Base-by-base conservation (phyloP, 208 protist species). In the Leishmania tropica region DNA sequence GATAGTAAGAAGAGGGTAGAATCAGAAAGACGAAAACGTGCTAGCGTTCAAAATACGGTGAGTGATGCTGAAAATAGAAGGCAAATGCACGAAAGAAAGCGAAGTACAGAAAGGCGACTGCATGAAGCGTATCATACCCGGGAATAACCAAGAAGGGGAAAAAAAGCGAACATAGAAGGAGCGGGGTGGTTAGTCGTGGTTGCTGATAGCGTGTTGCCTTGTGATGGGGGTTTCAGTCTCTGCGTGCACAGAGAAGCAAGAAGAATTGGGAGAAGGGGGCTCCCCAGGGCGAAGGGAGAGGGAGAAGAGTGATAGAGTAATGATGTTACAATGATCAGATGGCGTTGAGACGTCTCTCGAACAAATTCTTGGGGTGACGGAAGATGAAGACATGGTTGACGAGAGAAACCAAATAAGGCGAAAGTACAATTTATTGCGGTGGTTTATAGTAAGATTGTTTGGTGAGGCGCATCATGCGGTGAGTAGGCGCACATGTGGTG, bases 241-340 rank as follows among this genome's bases (percentile, higher is more conserved):
- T 53, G 19, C 4, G 21, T 51, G 42, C 24, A 35, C 42, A 48
- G 37, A 35, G 19, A 17, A 31, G 37, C 7, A 24, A 31, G 53
- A 53, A 13, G 68, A n/a, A 15, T 73, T 15, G 3, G 35, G 17
- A 2, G 24, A 19, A 8, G 42, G 24, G 6, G 67, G 13, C n/a
- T 21, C 15, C 51, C 51, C 51, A 10, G 58, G 53, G 75, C 21
- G 68, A 48, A 81, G 70, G 47, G 28, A 54, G 40, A 77, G 81
- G 75, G 35, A 79, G 21, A 37, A 17, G 31, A 42, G 31, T 35
- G 21, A 15, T 62, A 31, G 42, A 58, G 48, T 74, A 78, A 53
- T 53, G 56, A 81, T 71, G 58, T 17, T 45, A 60, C 72, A 45
- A 76, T 76, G 31, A 76, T 54, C 21, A 40, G 48, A 60, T 54